Evolutionary conservation across 805 yeast species (phyloP), one percentile per base, ranked within the genome.

Genomic region (Yarrowia sp.): DNA sequence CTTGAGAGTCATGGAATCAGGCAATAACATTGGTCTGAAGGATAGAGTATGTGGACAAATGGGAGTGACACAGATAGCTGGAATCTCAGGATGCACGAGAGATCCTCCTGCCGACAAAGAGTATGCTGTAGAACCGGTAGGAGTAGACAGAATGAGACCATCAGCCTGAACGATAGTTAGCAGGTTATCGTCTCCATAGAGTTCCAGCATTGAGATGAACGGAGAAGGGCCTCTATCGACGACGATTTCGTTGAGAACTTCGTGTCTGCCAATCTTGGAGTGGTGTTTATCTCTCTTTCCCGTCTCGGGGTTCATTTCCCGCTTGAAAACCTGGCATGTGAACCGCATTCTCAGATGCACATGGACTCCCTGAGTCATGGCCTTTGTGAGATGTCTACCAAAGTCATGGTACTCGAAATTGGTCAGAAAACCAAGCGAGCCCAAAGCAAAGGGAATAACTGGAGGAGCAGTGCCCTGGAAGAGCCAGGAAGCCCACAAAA

Each of bases 51-150:
- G 97, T 0, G 98, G 97, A 76, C 98, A 93, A 70, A 93, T 92
- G 0, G 98, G 98, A 0, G 97, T 92, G 2, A 92, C 91, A 67
- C 92, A 86, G 35, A 92, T 90, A 11, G 97, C 97, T 72, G 91
- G 89, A 15, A 92, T 97, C 36, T 91, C 91, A 0, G 98, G 97
- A 74, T 92, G 97, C 2, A 93, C 97, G 56, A 93, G 82, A 0
- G 97, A 89, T 0, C 98, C 98, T 12, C 97, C 97, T 0, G 98
- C 97, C 52, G 96, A 89, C 41, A 93, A 80, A 0, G 97, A 92
- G 77, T 93, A 93, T 0, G 98, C 98, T 0, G 98, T 94, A 1
- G 97, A 92, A 0, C 98, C 98, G 0, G 98, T 92, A 3, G 98
- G 98, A 0, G 98, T 92, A 0, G 97, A 96, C 42, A 93, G 84